Evolutionary conservation across 345 rosid species (phyloP).

Genomic region (Rhizophora apiculata): DNA sequence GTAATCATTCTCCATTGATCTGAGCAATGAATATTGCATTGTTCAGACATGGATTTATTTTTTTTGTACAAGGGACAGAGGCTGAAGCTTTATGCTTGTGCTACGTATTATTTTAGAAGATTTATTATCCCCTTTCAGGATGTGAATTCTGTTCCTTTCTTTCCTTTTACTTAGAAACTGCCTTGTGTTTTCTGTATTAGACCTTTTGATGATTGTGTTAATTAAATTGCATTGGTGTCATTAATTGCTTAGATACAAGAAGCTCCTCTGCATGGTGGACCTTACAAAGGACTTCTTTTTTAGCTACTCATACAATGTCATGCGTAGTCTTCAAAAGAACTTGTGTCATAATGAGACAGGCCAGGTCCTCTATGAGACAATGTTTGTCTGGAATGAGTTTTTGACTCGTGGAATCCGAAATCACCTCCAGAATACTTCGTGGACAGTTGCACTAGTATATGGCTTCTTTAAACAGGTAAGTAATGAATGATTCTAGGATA

Average conservation of each 20-base stretch:
- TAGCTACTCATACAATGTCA: conserved; percentile 93
- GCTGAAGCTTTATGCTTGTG: too few species aligned
- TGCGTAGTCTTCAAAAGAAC: conserved; percentile 92
- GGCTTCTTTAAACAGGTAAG: conserved; percentile 97
- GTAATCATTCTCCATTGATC: too few species aligned
- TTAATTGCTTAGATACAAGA: conserved; percentile 81
- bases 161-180: too few species aligned
- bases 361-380: conserved; percentile 70
- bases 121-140: too few species aligned
- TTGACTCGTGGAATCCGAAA: conserved; percentile 85
- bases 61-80: too few species aligned
- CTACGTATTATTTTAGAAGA: too few species aligned
- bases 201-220: too few species aligned
- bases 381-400: conserved; percentile 99
- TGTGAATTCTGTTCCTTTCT: too few species aligned
- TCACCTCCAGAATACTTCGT: conserved; percentile 79
- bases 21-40: too few species aligned
- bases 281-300: conserved; percentile 98
- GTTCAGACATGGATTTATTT: too few species aligned
- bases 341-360: conserved; percentile 63
- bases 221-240: neutral
- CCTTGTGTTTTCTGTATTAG: too few species aligned
- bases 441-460: conserved; percentile 97
- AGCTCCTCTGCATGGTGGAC: conserved; percentile 83
- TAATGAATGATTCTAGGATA: neutral